A percentile compares a stretch with the other conserved stretches of the same genome.
Conservation (phyloP, 2,329 filamentous ascomycete genomes). For the Magnaporthales sp. region DNA sequence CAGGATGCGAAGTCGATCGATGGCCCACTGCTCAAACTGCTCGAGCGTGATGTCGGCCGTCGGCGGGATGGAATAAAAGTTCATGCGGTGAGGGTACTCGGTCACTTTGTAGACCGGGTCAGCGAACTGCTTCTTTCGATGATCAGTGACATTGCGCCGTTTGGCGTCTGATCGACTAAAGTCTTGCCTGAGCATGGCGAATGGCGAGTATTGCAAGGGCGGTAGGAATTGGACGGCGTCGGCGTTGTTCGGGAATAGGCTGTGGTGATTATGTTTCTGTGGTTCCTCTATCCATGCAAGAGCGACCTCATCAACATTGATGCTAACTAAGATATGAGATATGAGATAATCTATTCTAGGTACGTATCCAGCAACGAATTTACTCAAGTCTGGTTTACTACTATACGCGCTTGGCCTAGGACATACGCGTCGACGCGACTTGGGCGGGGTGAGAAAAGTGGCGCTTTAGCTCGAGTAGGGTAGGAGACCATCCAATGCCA, state of each 20-base stretch:
- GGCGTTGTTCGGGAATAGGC: background rate
- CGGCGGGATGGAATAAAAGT: constrained; percentile 82
- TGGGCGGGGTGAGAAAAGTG: background rate
- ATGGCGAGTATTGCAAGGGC: constrained; percentile 20
- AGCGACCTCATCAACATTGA: background rate
- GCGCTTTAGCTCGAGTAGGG: background rate
- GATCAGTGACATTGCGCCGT: constrained; percentile 65
- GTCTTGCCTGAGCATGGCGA: constrained; percentile 39
- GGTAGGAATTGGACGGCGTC: background rate
- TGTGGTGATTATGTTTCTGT: background rate
- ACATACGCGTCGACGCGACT: background rate
- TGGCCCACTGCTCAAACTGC: constrained; percentile 98
- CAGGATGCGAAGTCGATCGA: constrained; percentile 79
- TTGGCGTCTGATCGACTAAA: constrained; percentile 54
- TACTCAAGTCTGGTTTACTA: background rate
- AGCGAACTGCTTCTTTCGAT: constrained; percentile 82
- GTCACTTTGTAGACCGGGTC: constrained; percentile 66
- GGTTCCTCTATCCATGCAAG: background rate
- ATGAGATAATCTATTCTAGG: too few relatives aligned
- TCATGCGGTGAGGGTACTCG: constrained; percentile 77
- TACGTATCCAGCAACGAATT: background rate
- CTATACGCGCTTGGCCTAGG: background rate
- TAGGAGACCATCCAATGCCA: too few relatives aligned
- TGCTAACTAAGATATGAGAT: too few relatives aligned
- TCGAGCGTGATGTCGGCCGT: constrained; percentile 93